Base-by-base conservation (phyloP, 192 early-diverging fungal species). In the Spinellus fusiger region DNA sequence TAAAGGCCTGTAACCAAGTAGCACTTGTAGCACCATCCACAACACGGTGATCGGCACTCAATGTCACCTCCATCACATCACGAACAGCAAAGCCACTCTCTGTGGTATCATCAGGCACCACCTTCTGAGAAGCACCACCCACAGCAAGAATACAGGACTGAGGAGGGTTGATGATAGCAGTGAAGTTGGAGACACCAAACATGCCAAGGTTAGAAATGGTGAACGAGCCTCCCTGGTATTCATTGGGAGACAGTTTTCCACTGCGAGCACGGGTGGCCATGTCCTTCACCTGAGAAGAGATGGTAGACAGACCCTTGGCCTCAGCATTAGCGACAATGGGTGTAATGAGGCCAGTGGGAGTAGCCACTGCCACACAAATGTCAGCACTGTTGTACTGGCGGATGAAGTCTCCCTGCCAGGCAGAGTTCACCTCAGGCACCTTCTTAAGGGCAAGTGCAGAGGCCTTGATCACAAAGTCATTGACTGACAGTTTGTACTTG, bases 171-270 rank as follows among this genome's bases (percentile, higher is more conserved):
- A 98, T 96, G 66, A 98, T 98, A 54, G 96, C 96, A 33, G 93
- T 92, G 80, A 98, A 98, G 65, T 89, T 85, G 61, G 84, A 83
- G 73, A 96, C 85, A 49, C 92, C 93, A 66, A 83, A 96, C 96
- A 98, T 98, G 62, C 96, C 96, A 61, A 98, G 79, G 80, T 98
- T 98, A 56, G 93, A 96, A 76, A 98, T 95, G 56, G 96, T 91
- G 79, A 98, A 98, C 47, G 88, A 86, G 37, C 96, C 96, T 73
- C 78, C 77, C 82, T 98, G 96, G 86, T 93, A 98, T 80, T 98
- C 96, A 34, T 96, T 82, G 51, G 94, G 96, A 63, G 82, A 77
- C 10, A 98, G 84, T 83, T 95, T 95, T 77, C 87, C 87, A 53
- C 77, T 84, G 44, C 87, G 91, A 48, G 93, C 96, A 50, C 88